Evolutionary conservation across 768 basidiomycete genomes (phyloP).

Genomic region (Pleurotus platypus): DNA sequence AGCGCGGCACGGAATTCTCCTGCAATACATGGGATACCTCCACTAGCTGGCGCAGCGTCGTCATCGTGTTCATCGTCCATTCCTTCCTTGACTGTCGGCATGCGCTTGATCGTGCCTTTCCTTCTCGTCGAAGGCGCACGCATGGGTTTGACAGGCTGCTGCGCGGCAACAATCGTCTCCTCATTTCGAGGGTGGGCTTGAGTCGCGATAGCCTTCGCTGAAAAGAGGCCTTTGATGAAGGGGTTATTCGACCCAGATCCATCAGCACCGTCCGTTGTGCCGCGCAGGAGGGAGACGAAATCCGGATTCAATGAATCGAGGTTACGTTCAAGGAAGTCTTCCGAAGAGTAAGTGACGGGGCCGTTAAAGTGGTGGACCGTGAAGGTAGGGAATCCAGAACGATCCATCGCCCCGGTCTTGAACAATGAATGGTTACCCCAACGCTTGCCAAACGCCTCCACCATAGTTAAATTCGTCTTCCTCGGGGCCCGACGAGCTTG

Average conservation of each 20-base stretch:
- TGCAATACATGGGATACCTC: constrained; percentile 65
- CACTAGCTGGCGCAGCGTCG: constrained; percentile 20
- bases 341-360: constrained; percentile 87
- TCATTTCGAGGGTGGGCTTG: constrained; percentile 90
- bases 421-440: constrained; percentile 94
- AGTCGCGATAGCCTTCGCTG: constrained; percentile 84
- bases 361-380: constrained; percentile 91
- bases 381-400: constrained; percentile 81
- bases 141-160: constrained; percentile 93
- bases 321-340: constrained; percentile 87
- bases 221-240: constrained; percentile 89
- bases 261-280: constrained; percentile 49
- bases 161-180: constrained; percentile 92
- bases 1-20: constrained; percentile 86
- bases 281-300: constrained; percentile 83
- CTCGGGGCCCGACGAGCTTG: constrained; percentile 83
- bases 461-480: constrained; percentile 92
- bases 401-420: constrained; percentile 73
- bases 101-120: constrained; percentile 67
- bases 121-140: constrained; percentile 86
- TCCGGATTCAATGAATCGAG: constrained; percentile 89
- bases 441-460: constrained; percentile 89
- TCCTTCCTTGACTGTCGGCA: constrained; percentile 48
- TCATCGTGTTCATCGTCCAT: constrained; percentile 23
- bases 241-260: constrained; percentile 82